These are phyloP conservation scores for Macadamia integrifolia DNA, from an alignment of 164 flowering plant genomes.

Conservation along the genomic window DNA sequence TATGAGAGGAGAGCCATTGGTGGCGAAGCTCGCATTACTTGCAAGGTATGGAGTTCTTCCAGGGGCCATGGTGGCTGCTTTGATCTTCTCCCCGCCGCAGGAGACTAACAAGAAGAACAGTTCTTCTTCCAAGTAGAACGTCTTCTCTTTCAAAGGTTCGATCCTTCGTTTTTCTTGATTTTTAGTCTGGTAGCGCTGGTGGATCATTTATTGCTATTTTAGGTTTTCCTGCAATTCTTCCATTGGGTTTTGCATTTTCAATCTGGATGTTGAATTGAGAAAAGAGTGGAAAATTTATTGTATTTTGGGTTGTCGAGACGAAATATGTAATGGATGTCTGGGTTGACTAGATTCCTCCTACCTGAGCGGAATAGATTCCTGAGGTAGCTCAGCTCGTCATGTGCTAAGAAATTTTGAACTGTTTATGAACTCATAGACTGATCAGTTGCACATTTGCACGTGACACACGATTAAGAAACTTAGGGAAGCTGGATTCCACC, in stretches of 20 bases:
- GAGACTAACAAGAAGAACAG: constrained; percentile 13
- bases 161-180: background rate
- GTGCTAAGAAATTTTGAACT: background rate
- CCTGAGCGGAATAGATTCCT: background rate
- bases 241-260: background rate
- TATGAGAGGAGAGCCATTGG: constrained; percentile 35
- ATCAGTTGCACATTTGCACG: too few relatives aligned
- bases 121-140: background rate
- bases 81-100: constrained; percentile 34
- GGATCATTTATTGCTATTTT: background rate
- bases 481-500: too few relatives aligned
- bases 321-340: background rate
- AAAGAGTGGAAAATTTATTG: background rate
- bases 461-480: too few relatives aligned
- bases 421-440: background rate
- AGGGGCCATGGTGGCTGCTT: constrained; percentile 35
- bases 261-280: background rate
- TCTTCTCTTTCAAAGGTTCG: background rate
- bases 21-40: constrained; percentile 36
- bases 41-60: constrained; percentile 32
- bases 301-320: background rate
- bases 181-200: background rate
- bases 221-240: background rate
- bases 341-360: background rate
- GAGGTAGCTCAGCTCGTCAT: background rate